Evolutionary conservation across 768 basidiomycete genomes (phyloP).

Genomic region (Wakefieldia striispora): DNA sequence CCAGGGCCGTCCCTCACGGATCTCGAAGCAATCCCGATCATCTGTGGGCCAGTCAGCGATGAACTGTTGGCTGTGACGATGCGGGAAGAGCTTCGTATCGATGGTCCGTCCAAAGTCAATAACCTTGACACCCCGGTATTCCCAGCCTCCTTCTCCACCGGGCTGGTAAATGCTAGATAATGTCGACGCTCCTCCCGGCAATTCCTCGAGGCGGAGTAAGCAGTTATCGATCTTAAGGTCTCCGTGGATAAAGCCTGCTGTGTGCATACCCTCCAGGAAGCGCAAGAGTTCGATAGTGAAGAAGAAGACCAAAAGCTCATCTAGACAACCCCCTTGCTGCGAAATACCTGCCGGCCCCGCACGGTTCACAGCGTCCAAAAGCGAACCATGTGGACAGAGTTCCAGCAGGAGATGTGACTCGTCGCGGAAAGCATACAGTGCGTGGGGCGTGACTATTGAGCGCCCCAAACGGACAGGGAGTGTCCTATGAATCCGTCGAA

Average conservation of each 20-base stretch:
- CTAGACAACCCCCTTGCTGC: slow-evolving; percentile 77
- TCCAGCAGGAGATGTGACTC: slow-evolving; percentile 91
- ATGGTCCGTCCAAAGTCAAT: slow-evolving; percentile 98
- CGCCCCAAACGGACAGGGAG: slow-evolving; percentile 57
- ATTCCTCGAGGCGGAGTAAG: slow-evolving; percentile 85
- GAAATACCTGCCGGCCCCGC: slow-evolving; percentile 73
- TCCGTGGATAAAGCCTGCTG: slow-evolving; percentile 87
- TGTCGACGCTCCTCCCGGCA: slow-evolving; percentile 62
- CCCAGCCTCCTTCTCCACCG: slow-evolving; percentile 81
- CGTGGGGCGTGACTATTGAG: slow-evolving; percentile 75
- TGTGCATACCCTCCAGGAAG: slow-evolving; percentile 79
- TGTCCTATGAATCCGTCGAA: slow-evolving; percentile 70
- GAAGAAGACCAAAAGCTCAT: slow-evolving; percentile 93
- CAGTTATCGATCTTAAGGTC: slow-evolving; percentile 99
- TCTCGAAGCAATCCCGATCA: slow-evolving; percentile 89
- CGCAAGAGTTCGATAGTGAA: slow-evolving; percentile 90
- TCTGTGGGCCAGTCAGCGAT: slow-evolving; percentile 87
- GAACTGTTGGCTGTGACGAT: slow-evolving; percentile 64
- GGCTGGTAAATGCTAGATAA: slow-evolving; percentile 81
- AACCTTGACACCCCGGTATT: slow-evolving; percentile 80
- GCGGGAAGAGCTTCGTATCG: slow-evolving; percentile 80
- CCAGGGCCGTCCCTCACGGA: slow-evolving; percentile 82
- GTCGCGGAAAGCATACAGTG: slow-evolving; percentile 80
- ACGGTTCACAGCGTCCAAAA: slow-evolving; percentile 89
- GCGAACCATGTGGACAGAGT: slow-evolving; percentile 85